Conservation (phyloP, 768 basidiomycete genomes). For the Filobasidium floriforme region DNA sequence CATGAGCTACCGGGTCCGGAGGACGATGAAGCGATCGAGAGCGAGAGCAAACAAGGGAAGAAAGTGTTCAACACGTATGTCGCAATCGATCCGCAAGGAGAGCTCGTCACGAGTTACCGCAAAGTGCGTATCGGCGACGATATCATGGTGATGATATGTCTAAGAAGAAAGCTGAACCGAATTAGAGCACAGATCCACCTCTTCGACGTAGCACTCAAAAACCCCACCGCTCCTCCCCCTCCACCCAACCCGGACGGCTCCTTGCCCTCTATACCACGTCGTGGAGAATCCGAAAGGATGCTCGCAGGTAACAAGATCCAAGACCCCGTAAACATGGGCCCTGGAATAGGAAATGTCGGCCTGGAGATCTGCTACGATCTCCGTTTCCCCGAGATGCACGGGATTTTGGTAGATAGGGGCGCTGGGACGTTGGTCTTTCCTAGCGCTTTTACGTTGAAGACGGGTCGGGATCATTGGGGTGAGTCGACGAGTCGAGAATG, state of each 20-base stretch:
- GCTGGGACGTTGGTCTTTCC: slow-evolving; percentile 36
- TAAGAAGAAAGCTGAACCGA: background rate
- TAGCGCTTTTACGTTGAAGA: slow-evolving; percentile 40
- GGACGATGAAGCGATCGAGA: slow-evolving; percentile 23
- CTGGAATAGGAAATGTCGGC: slow-evolving; percentile 32
- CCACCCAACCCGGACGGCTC: slow-evolving; percentile 11
- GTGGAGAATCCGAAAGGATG: slow-evolving; percentile 33
- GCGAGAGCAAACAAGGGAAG: slow-evolving; percentile 21
- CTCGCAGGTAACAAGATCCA: slow-evolving; percentile 29
- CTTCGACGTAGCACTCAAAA: slow-evolving; percentile 36
- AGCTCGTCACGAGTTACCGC: slow-evolving; percentile 28
- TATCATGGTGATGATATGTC: too few species aligned
- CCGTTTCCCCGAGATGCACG: slow-evolving; percentile 39
- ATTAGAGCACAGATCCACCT: slow-evolving; percentile 31
- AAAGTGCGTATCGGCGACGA: slow-evolving; percentile 23
- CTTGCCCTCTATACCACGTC: too few species aligned
- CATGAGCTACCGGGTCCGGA: slow-evolving; percentile 32
- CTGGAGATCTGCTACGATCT: slow-evolving; percentile 43
- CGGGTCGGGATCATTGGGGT: slow-evolving; percentile 41
- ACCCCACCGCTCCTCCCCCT: slow-evolving; percentile 19
- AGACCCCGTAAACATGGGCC: slow-evolving; percentile 26
- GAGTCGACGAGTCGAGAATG: slow-evolving; percentile 7
- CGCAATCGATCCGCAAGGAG: slow-evolving; percentile 29
- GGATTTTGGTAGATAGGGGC: slow-evolving; percentile 30
- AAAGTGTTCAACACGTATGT: slow-evolving; percentile 40